phyloP scores from a whole-genome alignment of 2,329 filamentous ascomycete genomes.

The Fusarium sp. region DNA sequence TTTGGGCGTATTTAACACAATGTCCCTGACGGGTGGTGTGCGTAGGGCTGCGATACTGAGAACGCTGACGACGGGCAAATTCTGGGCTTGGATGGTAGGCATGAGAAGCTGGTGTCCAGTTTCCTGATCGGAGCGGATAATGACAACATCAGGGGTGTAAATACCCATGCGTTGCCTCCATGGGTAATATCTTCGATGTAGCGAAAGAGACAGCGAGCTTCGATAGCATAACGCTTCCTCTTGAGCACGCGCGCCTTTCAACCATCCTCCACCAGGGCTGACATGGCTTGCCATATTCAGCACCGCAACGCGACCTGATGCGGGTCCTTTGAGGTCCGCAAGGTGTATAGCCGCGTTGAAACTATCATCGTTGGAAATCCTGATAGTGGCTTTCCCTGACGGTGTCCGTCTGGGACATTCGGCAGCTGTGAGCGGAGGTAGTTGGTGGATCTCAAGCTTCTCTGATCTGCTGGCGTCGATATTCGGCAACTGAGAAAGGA shows the following conservation, averaged over 20 bases:
- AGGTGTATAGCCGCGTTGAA: constrained; percentile 64
- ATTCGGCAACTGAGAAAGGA: constrained; percentile 57
- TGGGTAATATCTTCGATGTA: constrained; percentile 63
- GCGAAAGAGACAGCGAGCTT: constrained; percentile 61
- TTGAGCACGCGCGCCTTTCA: constrained; percentile 69
- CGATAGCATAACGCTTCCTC: constrained; percentile 76
- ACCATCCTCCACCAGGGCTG: constrained; percentile 71
- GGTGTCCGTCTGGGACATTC: constrained; percentile 55
- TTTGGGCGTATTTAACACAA: constrained; percentile 23
- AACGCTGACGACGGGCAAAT: constrained; percentile 65
- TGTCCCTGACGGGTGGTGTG: constrained; percentile 47
- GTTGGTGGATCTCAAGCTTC: constrained; percentile 38
- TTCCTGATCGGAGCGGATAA: constrained; percentile 63
- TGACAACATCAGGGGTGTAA: constrained; percentile 68
- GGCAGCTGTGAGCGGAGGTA: constrained; percentile 51
- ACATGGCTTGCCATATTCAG: constrained; percentile 73
- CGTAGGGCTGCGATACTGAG: constrained; percentile 68
- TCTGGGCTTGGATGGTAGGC: constrained; percentile 42
- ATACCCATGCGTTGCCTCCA: constrained; percentile 60
- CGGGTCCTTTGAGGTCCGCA: constrained; percentile 36
- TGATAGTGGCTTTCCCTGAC: constrained; percentile 49
- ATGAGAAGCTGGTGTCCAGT: constrained; percentile 58
- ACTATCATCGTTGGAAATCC: constrained; percentile 66
- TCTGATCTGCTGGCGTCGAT: constrained; percentile 51
- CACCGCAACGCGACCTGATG: constrained; percentile 59